A percentile compares a stretch with the other conserved stretches of the same genome.
Evolutionary conservation across 1,139 yeast species (phyloP).

Genomic region (Zygoascus meyerae): DNA sequence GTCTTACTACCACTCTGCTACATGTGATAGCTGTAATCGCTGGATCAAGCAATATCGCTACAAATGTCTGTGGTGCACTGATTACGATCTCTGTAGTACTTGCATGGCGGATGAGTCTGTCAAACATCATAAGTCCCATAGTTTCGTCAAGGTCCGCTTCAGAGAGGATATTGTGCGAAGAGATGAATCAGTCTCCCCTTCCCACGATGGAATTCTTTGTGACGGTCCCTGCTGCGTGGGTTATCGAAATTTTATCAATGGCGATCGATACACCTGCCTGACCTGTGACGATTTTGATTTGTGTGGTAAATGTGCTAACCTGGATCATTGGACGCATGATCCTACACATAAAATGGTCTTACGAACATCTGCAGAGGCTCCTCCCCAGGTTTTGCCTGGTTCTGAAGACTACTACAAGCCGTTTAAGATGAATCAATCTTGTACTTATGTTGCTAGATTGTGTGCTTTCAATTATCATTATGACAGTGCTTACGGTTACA

Average conservation of each 20-base stretch:
- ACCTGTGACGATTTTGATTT: slow-evolving; percentile 48
- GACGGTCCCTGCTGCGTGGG: slow-evolving; percentile 39
- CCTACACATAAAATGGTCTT: slow-evolving; percentile 8
- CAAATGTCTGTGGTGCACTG: slow-evolving; percentile 46
- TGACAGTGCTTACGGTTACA: background rate
- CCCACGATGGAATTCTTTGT: slow-evolving; percentile 30
- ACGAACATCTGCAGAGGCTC: background rate
- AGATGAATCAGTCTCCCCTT: background rate
- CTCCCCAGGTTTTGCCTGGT: slow-evolving; percentile 1
- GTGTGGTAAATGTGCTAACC: slow-evolving; percentile 42
- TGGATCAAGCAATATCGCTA: slow-evolving; percentile 33
- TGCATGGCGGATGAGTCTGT: slow-evolving; percentile 29
- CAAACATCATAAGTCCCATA: slow-evolving; percentile 21
- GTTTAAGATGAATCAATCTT: too few relatives aligned
- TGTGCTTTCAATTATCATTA: background rate
- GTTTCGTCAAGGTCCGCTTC: slow-evolving; percentile 19
- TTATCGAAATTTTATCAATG: slow-evolving; percentile 30
- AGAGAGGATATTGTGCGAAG: slow-evolving; percentile 3
- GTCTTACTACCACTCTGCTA: slow-evolving; percentile 14
- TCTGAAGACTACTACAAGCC: too few relatives aligned
- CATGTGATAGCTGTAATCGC: slow-evolving; percentile 21
- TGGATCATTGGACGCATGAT: slow-evolving; percentile 9
- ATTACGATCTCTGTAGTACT: slow-evolving; percentile 47
- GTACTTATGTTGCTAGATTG: slow-evolving; percentile 11
- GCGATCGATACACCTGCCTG: slow-evolving; percentile 47